These are phyloP conservation scores for Auxenochlorella protothecoides DNA, from an alignment of 139 green algal species.

Conservation along the genomic window DNA sequence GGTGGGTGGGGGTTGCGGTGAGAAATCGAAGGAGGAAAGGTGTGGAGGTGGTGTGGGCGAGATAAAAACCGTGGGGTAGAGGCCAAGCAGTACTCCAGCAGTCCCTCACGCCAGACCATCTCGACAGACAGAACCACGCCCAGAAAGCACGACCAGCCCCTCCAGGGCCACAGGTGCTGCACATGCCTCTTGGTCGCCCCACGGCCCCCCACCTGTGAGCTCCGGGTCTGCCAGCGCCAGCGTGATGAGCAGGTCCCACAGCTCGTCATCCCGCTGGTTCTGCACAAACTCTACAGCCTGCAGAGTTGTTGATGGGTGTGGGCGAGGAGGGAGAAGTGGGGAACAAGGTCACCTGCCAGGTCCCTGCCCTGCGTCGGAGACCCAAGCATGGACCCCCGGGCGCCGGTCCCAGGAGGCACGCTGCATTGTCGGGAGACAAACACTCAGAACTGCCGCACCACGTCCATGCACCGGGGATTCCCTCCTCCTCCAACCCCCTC, in stretches of 20 bases:
- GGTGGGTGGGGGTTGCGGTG: neutral
- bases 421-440: too few relatives aligned
- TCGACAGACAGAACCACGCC: too few relatives aligned
- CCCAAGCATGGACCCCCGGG: too few relatives aligned
- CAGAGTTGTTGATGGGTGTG: neutral
- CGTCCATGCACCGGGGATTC: too few relatives aligned
- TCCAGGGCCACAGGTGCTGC: too few relatives aligned
- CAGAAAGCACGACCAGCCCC: too few relatives aligned
- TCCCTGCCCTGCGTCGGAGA: too few relatives aligned
- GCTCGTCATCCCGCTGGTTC: conserved; percentile 72
- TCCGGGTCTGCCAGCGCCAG: conserved; percentile 53
- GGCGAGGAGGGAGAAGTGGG: neutral
- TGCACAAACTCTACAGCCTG: conserved; percentile 89
- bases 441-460: neutral
- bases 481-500: too few relatives aligned
- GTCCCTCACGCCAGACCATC: too few relatives aligned
- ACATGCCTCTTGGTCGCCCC: too few relatives aligned
- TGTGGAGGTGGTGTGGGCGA: neutral
- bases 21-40: neutral
- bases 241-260: conserved; percentile 84
- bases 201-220: conserved; percentile 43
- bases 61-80: neutral
- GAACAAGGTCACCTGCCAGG: neutral
- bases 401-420: too few relatives aligned
- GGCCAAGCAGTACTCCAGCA: too few relatives aligned